Conservation (phyloP, 805 yeast species). For the Yarrowia divulgata region DNA sequence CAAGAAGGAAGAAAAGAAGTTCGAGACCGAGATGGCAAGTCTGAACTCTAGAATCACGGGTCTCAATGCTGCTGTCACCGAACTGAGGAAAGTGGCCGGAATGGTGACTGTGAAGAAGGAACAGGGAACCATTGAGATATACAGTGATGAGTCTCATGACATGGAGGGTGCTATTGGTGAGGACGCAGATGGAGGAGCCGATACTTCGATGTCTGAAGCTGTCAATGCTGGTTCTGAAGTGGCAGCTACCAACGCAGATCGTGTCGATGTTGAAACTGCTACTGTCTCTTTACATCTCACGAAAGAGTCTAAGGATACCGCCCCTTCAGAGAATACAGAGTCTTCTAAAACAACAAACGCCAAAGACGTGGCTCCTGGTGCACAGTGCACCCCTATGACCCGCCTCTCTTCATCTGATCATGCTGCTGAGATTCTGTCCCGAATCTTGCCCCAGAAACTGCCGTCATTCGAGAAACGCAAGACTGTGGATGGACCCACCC, state of each 20-base stretch:
- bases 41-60: background rate
- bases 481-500: too few species aligned
- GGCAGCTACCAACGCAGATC: too few species aligned
- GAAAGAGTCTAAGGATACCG: too few species aligned
- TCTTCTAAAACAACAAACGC: too few species aligned
- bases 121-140: background rate
- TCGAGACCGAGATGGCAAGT: background rate
- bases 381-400: too few species aligned
- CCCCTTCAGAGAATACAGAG: too few species aligned
- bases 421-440: background rate
- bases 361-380: too few species aligned
- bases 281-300: too few species aligned
- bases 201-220: background rate
- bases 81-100: background rate
- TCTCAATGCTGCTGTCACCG: background rate
- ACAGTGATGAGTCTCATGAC: background rate
- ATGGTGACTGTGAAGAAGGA: background rate
- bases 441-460: background rate
- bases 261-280: too few species aligned
- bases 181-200: too few species aligned
- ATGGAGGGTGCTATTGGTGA: background rate
- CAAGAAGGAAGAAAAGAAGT: background rate
- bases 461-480: slow-evolving; percentile 2
- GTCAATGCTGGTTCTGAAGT: too few species aligned
- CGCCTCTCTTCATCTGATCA: background rate